Evolutionary conservation across 2,329 filamentous ascomycete species (phyloP), one percentile per base, ranked within the genome.

Genomic region (Huntiella abstrusa): DNA sequence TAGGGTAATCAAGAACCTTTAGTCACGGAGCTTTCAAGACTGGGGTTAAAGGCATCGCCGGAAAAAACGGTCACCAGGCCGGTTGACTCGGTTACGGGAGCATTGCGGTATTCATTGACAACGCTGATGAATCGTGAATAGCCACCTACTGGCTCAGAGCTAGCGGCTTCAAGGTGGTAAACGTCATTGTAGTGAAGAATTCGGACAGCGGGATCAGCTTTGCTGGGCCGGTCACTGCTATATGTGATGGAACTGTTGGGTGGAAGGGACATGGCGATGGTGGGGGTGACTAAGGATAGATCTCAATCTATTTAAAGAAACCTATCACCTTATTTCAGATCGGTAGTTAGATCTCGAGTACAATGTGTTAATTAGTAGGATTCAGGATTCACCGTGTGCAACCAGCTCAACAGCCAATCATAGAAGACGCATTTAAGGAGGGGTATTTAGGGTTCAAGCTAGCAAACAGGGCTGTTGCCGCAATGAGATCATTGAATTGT

Each of bases 141-240:
- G 13, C 87, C 87, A 22, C 87, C 87, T 2, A 86, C 76, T 1
- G 87, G 87, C 57, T 93, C 84, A 12, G 80, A 75, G 19, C 83
- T 86, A 2, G 69, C 68, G 2, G 63, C 58, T 54, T 93, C 85
- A 46, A 94, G 73, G 55, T 94, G 87, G 60, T 94, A 94, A 50
- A 94, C 86, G 62, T 95, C 86, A 61, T 94, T 94, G 68, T 81
- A 94, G 64, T 94, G 87, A 32, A 93, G 59, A 47, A 94, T 62
- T n/a, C 86, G 77, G 43, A 94, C 64, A 58, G 85, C 80, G 39
- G 84, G 82, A 11, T 59, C 54, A 3, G 55, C 52, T 6, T 52
- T 48, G 4, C 52, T 50, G 5, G 49, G 46, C 7, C 49, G 32
- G 6, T 36, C 33, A 13, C 43, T 46, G 33, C 43, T 46, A 33